A percentile compares a stretch with the other conserved stretches of the same genome.
Evolutionary conservation across 2,329 filamentous ascomycete genomes (phyloP).

Genomic region (Pseudogymnoascus sp.): DNA sequence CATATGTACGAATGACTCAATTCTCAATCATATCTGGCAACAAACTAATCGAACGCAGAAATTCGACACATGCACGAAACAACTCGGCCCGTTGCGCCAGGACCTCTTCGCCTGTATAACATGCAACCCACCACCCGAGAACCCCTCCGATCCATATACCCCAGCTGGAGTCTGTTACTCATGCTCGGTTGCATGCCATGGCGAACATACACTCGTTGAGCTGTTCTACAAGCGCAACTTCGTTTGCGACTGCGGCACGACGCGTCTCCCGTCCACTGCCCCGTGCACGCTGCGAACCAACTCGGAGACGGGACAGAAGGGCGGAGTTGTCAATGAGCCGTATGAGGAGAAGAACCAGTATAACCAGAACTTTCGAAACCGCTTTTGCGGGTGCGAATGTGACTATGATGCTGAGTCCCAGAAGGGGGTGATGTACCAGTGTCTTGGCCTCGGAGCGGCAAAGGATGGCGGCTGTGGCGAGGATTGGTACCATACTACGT

Average conservation of each 20-base stretch:
- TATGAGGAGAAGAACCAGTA: slow-evolving; percentile 72
- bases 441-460: slow-evolving; percentile 70
- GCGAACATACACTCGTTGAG: slow-evolving; percentile 89
- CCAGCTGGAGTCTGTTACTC: slow-evolving; percentile 89
- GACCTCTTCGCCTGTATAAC: slow-evolving; percentile 87
- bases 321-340: slow-evolving; percentile 66
- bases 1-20: slow-evolving; percentile 57
- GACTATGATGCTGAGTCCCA: slow-evolving; percentile 84
- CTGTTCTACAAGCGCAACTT: slow-evolving; percentile 95
- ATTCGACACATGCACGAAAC: slow-evolving; percentile 86
- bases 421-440: slow-evolving; percentile 98
- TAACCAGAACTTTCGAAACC: slow-evolving; percentile 91
- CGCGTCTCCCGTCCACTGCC: slow-evolving; percentile 59
- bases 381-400: slow-evolving; percentile 82
- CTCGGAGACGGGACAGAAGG: slow-evolving; percentile 63
- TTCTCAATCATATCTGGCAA: slow-evolving; percentile 7
- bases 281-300: slow-evolving; percentile 73
- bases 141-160: slow-evolving; percentile 52
- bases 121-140: slow-evolving; percentile 72
- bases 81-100: slow-evolving; percentile 81
- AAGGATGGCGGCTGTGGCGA: slow-evolving; percentile 88
- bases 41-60: slow-evolving; percentile 46
- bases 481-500: slow-evolving; percentile 97
- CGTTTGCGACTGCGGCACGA: slow-evolving; percentile 91
- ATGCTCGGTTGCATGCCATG: slow-evolving; percentile 93